A percentile compares a stretch with the other conserved stretches of the same genome.
These are phyloP conservation scores for Coprinopsis sp. DNA, from an alignment of 768 basidiomycete species.

Conservation along the genomic window DNA sequence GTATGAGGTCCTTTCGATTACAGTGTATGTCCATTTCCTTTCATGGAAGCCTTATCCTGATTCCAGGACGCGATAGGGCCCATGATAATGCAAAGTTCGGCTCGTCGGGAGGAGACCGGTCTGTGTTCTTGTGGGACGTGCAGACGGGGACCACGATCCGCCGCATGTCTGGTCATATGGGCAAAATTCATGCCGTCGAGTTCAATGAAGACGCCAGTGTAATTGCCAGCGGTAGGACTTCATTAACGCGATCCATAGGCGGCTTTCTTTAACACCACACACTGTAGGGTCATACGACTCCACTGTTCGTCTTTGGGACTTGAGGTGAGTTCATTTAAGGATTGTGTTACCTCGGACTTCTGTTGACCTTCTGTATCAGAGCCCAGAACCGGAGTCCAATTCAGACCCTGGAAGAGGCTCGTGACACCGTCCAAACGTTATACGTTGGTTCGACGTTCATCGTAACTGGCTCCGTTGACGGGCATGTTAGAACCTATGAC, in stretches of 20 bases:
- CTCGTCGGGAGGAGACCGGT: conserved; percentile 90
- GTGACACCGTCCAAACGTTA: conserved; percentile 80
- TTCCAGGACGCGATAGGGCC: conserved; percentile 41
- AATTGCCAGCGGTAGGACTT: conserved; percentile 72
- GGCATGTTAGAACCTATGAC: conserved; percentile 90
- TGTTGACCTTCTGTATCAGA: conserved; percentile 30
- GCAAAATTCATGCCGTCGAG: conserved; percentile 86
- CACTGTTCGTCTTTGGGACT: conserved; percentile 88
- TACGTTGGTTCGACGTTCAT: conserved; percentile 64
- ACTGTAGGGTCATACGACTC: conserved; percentile 86
- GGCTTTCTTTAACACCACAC: conserved; percentile 4
- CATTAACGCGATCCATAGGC: neutral
- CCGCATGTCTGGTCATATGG: conserved; percentile 82
- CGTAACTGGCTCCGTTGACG: conserved; percentile 84
- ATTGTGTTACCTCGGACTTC: neutral
- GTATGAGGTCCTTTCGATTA: conserved; percentile 88
- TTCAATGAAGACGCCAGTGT: conserved; percentile 87
- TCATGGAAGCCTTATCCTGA: neutral
- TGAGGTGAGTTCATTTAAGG: conserved; percentile 50
- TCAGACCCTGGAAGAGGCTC: conserved; percentile 86
- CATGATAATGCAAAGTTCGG: conserved; percentile 94
- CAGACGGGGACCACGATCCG: conserved; percentile 78
- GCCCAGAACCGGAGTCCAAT: conserved; percentile 79
- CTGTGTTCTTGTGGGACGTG: conserved; percentile 95
- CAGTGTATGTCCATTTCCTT: conserved; percentile 56